Base-by-base conservation (phyloP, 257 asterid genomes). In the Solanum gandarillasii region DNA sequence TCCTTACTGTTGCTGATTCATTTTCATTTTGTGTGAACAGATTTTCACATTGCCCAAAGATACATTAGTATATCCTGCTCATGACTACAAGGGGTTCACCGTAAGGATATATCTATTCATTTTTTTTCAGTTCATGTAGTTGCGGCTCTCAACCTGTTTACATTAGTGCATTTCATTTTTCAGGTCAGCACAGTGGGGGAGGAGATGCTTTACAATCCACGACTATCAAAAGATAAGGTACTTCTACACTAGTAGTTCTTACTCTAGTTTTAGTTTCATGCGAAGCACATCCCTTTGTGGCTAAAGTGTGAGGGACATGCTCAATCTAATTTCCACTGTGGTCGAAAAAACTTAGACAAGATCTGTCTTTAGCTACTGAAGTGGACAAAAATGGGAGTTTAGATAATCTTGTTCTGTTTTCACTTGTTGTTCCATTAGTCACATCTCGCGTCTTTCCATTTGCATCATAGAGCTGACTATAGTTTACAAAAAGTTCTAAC, bases 21-120 rank as follows among this genome's bases (percentile, higher is more conserved):
- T 21, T 65, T 13, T 27, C 70, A 5, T 31, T n/a, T 46, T 75
- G 25, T 35, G 13, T 71, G 36, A 73, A 11, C 94, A 97, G 99
- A 96, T 97, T 83, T 96, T 97, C 84, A 89, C 98, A 14, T 91
- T 97, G 93, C 99, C 99, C 4, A 91, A 94, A 88, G 98, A 97
- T 87, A 96, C 99, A 31, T 89, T 92, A 23, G 41, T 97, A 60
- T 97, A 95, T 88, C 99, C 99, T 83, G 99, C 99, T 90, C 99
- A 97, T 85, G 99, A 97, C 93, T 97, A 97, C 93, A 97, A 91
- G 91, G 99, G 99, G 7, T 96, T 96, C 92, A 90, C 98, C 29
- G 99, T 97, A 91, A 93, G 98, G 68, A 89, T 85, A 16, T 36
- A 13, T 48, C 58, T 27, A 31, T 23, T 9, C 4, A 31, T 10